Evolutionary conservation across 352 stramenopile species (phyloP), one percentile per base, ranked within the genome.

Genomic region (Paralagenidium karlingii): DNA sequence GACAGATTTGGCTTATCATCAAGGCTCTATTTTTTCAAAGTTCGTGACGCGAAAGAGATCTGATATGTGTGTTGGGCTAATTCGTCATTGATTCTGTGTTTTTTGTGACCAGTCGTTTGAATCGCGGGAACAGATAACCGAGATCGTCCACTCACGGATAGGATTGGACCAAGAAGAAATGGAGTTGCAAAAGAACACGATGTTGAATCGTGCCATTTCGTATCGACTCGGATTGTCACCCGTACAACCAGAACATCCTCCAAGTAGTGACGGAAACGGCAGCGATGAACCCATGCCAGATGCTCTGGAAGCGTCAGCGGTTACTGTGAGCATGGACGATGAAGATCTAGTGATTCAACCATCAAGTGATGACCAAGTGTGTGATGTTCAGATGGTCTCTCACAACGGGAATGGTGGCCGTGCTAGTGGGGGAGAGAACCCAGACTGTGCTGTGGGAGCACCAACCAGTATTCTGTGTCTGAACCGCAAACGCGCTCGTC

Each of bases 21-120:
- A 7, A 65, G 76, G 3, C 71, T 66, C 1, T 90, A 90, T 41
- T 68, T 64, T n/a, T 90, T 86, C 50, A 86, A 86, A 52, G 40
- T 47, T 38, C 5, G 13, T 19, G 20, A 16, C 28, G 4, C 41
- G 3, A 36, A 11, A 45, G 7, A n/a, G 12, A 7, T 24, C 2
- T 38, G 13, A 16, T 21, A 24, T 13, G 19, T 36, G 8, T 3
- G 1, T 3, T 47, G 12, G 8, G 16, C 13, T 24, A n/a, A n/a
- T n/a, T n/a, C n/a, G n/a, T n/a, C n/a, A n/a, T n/a, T n/a, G n/a
- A 2, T 38, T 43, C n/a, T 5, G 7, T 5, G 3, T 36, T 47
- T n/a, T n/a, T 31, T 41, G 5, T 1, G 8, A 34, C 20, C 27
- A 59, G 43, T 51, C 69, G 20, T 89, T 85, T 43, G 69, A 86